Base-by-base conservation (phyloP, 75 land plant species). In the Picea sitchensis region DNA sequence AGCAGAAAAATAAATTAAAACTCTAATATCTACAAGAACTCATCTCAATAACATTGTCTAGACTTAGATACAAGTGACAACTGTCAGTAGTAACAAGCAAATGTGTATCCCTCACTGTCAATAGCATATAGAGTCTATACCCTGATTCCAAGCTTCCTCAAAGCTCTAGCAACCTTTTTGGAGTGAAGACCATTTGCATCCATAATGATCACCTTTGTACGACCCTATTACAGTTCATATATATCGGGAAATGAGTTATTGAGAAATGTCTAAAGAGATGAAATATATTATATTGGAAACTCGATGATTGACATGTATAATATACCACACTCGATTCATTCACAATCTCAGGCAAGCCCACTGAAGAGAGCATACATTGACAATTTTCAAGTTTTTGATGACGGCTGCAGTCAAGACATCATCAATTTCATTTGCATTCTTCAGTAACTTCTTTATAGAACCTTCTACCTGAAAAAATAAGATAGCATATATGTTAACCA, bases 141-240 rank as follows among this genome's bases (percentile, higher is more conserved):
- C 93, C 86, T 94, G 36, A 93, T 77, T 31, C 99, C 98, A 82
- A 93, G 86, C 76, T 85, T 96, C 63, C 86, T 91, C 80, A 96
- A 85, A 26, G 87, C 91, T 83, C 98, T 91, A 64, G 99, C 99
- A 74, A 96, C 84, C 59, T 79, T 87, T 80, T 96, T 96, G 32
- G 99, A 92, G 73, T 85, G 84, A 58, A 75, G 73, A 71, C 98
- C 98, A 88, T 88, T 90, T 59, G 88, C 88, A 89, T 96, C 99
- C 95, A 96, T 83, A 68, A 96, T 73, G 78, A 96, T 83, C 47
- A 96, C 90, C 90, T 91, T 91, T 73, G 98, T 89, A 65, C 82
- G 80, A 77, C 86, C 86, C 99, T 96, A 79, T 64, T 82, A 63
- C 76, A 75, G 30, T 57, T 75, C 76, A 57, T 14, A 47, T 57